Percentiles rank a stretch among this genome's conserved stretches.
These are phyloP conservation scores for Hypoxylon sp. DNA, from an alignment of 2,329 filamentous ascomycete genomes.

Conservation along the genomic window DNA sequence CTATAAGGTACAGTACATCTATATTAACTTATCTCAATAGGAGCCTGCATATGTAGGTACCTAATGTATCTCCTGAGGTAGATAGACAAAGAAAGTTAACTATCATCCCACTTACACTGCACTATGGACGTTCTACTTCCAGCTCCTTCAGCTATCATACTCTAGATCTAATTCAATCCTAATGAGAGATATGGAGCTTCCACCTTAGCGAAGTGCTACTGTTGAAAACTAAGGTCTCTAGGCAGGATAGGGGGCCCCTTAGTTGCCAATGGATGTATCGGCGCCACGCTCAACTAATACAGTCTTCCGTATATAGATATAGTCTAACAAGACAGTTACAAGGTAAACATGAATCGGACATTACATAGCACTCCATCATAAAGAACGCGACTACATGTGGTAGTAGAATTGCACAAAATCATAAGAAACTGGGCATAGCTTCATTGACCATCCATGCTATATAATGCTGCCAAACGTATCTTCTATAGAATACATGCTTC, in stretches of 20 bases:
- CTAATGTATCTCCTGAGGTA: too few relatives aligned
- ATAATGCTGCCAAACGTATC: conserved; percentile 17
- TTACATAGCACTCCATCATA: neutral
- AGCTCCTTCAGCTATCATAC: too few relatives aligned
- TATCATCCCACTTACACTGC: too few relatives aligned
- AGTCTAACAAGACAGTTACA: neutral
- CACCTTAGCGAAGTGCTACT: neutral
- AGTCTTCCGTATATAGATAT: neutral
- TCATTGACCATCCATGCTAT: conserved; percentile 4
- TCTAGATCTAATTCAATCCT: too few relatives aligned
- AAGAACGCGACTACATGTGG: neutral
- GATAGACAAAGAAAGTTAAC: too few relatives aligned
- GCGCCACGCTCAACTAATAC: neutral
- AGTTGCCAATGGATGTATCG: neutral
- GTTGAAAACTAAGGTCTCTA: neutral
- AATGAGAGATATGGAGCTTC: neutral
- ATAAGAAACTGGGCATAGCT: neutral
- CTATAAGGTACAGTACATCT: too few relatives aligned
- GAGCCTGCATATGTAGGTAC: too few relatives aligned
- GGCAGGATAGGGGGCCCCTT: neutral
- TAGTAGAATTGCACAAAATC: neutral
- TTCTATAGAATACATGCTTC: conserved; percentile 6
- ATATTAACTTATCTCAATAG: too few relatives aligned
- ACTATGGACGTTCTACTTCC: too few relatives aligned
- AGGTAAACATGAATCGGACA: neutral